These are phyloP conservation scores for Aspergillus hiratsukae DNA, from an alignment of 2,329 filamentous ascomycete species.

Conservation along the genomic window DNA sequence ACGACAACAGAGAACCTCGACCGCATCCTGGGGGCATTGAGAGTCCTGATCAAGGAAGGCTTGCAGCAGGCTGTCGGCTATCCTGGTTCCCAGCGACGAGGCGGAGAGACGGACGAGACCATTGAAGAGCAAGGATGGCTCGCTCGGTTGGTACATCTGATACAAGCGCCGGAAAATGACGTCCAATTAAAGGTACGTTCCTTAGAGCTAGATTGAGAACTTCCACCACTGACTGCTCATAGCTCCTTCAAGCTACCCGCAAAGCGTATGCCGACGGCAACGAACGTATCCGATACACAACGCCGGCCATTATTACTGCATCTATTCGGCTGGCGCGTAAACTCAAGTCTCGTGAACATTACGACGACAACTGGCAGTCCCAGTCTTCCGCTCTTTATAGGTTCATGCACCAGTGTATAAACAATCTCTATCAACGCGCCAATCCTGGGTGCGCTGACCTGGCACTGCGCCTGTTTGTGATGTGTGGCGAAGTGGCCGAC, in stretches of 20 bases:
- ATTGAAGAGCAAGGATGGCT: slow-evolving; percentile 98
- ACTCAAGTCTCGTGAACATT: slow-evolving; percentile 88
- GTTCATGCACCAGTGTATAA: slow-evolving; percentile 86
- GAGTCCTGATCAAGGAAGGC: slow-evolving; percentile 90
- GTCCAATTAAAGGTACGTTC: slow-evolving; percentile 71
- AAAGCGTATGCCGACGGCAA: slow-evolving; percentile 89
- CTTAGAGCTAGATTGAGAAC: background rate
- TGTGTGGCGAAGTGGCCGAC: slow-evolving; percentile 88
- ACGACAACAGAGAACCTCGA: slow-evolving; percentile 74
- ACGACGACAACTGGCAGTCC: slow-evolving; percentile 67
- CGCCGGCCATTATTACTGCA: slow-evolving; percentile 82
- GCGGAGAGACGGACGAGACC: slow-evolving; percentile 90
- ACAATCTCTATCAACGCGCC: slow-evolving; percentile 81
- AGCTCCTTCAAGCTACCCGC: slow-evolving; percentile 78
- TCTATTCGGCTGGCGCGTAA: slow-evolving; percentile 83
- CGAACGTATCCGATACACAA: slow-evolving; percentile 93
- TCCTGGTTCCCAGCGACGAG: slow-evolving; percentile 71
- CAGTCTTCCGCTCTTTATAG: slow-evolving; percentile 83
- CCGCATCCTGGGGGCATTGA: slow-evolving; percentile 80
- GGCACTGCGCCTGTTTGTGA: slow-evolving; percentile 80
- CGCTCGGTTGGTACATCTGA: slow-evolving; percentile 82
- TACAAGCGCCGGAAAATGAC: slow-evolving; percentile 80
- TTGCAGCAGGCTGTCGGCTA: slow-evolving; percentile 80
- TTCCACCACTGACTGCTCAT: slow-evolving; percentile 14
- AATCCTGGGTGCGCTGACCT: slow-evolving; percentile 80